phyloP scores from a whole-genome alignment of 805 yeast species.

The Hemisphaericaspora nanyangensis region DNA sequence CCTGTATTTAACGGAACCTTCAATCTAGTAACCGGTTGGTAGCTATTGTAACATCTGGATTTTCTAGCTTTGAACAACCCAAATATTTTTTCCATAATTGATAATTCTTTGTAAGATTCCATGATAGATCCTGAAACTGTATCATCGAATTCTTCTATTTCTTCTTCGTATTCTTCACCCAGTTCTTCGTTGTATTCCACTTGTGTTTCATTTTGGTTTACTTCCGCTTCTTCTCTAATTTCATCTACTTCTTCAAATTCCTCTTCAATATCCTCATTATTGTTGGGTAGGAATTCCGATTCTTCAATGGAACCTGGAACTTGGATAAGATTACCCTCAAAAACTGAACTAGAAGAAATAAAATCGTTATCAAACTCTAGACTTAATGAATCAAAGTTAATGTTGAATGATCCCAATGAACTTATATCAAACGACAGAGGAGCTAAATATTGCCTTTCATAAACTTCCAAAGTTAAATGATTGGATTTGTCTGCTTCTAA shows the following conservation, averaged over 20 bases:
- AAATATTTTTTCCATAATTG: conserved; percentile 1
- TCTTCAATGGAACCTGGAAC: background rate
- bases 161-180: background rate
- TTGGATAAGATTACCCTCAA: background rate
- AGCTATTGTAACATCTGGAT: background rate
- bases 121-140: background rate
- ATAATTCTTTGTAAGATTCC: background rate
- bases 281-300: background rate
- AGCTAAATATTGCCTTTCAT: background rate
- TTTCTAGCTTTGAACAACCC: background rate
- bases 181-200: background rate
- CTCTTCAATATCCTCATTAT: background rate
- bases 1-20: background rate
- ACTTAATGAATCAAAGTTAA: conserved; percentile 8
- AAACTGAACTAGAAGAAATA: background rate
- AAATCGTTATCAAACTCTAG: conserved; percentile 3
- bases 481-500: background rate
- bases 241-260: background rate
- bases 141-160: background rate
- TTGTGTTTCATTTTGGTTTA: background rate
- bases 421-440: background rate
- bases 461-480: background rate
- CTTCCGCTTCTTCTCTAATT: background rate
- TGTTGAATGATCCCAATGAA: conserved; percentile 2
- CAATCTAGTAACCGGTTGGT: background rate